Conservation (phyloP, 2,329 filamentous ascomycete species). For the Ascochyta viciae-villosae region DNA sequence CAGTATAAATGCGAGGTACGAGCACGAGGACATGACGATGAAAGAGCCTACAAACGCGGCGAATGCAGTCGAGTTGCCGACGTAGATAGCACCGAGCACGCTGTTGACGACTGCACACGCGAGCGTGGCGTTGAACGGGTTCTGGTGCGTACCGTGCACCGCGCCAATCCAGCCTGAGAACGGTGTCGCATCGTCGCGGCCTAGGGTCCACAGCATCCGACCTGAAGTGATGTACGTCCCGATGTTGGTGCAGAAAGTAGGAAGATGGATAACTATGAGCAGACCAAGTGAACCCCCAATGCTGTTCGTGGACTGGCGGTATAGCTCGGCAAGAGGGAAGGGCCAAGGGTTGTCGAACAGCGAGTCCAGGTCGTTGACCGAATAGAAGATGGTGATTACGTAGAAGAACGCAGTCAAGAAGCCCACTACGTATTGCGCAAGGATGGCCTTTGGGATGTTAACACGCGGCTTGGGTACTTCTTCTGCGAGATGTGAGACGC, state of each 20-base stretch:
- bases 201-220: conserved; percentile 69
- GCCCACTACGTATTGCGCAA: conserved; percentile 48
- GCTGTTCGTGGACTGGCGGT: conserved; percentile 57
- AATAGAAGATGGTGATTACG: conserved; percentile 59
- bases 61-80: conserved; percentile 72
- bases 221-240: conserved; percentile 67
- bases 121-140: conserved; percentile 64
- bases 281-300: conserved; percentile 52
- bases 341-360: conserved; percentile 58
- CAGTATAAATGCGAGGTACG: conserved; percentile 70
- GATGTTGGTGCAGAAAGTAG: conserved; percentile 59
- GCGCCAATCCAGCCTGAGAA: conserved; percentile 57
- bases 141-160: conserved; percentile 56
- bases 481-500: conserved; percentile 70
- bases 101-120: conserved; percentile 60
- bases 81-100: conserved; percentile 68
- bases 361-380: conserved; percentile 64
- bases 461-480: conserved; percentile 44
- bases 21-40: conserved; percentile 62
- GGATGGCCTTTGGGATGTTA: conserved; percentile 53
- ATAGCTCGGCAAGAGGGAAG: conserved; percentile 72
- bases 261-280: conserved; percentile 61
- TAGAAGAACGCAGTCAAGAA: conserved; percentile 48
- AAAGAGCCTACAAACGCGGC: conserved; percentile 69
- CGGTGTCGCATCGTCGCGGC: conserved; percentile 64